Evolutionary conservation across 306 rosid genomes (phyloP).

Genomic region (Macrotyloma uniflorum): DNA sequence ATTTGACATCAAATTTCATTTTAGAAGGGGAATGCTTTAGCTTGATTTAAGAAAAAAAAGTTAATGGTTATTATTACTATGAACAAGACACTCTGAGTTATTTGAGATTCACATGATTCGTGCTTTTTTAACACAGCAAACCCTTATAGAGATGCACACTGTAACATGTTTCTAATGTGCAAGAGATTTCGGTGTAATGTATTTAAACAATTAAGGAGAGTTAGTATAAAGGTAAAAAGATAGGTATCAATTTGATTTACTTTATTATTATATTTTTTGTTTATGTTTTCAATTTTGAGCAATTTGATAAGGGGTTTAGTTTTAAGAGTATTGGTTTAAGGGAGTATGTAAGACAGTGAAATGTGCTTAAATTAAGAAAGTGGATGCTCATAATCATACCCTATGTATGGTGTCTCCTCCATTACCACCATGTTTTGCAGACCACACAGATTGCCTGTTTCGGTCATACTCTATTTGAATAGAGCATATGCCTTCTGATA

Average conservation of each 20-base stretch:
- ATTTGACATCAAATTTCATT: background rate
- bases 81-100: no score
- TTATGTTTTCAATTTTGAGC: no score
- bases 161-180: no score
- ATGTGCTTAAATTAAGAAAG: conserved; percentile 16
- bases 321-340: background rate
- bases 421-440: conserved; percentile 83
- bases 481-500: conserved; percentile 74
- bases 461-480: conserved; percentile 90
- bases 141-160: no score
- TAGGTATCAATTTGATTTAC: no score
- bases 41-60: background rate
- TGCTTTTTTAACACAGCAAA: no score
- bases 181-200: no score
- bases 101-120: no score
- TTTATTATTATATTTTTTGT: no score
- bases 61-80: no score
- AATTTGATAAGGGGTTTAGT: background rate
- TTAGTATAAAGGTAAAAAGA: no score
- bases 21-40: background rate
- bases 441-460: conserved; percentile 88
- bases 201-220: no score
- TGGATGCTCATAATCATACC: conserved; percentile 47
- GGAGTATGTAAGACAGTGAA: background rate
- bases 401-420: conserved; percentile 73